Conservation (phyloP, 2,329 filamentous ascomycete genomes). For the Alternaria panax region DNA sequence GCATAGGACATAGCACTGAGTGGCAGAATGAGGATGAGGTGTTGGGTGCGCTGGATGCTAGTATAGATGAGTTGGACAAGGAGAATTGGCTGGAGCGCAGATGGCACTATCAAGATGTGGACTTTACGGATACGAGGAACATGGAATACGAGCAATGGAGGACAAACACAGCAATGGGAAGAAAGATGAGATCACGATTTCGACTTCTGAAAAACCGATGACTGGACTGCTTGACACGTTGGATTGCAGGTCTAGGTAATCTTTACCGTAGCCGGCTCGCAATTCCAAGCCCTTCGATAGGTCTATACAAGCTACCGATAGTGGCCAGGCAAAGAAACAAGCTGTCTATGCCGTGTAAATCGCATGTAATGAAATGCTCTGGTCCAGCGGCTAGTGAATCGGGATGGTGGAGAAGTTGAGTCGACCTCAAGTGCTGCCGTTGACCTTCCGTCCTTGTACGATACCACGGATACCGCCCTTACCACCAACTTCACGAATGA, state of each 20-base stretch:
- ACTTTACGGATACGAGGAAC: background rate
- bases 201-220: conserved; percentile 32
- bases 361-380: background rate
- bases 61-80: conserved; percentile 48
- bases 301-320: background rate
- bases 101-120: conserved; percentile 44
- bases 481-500: conserved; percentile 83
- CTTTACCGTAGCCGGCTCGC: background rate
- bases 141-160: conserved; percentile 38
- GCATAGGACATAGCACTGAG: conserved; percentile 49
- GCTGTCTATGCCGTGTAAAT: background rate
- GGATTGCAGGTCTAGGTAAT: background rate
- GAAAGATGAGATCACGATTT: conserved; percentile 33
- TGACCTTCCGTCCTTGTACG: conserved; percentile 38
- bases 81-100: conserved; percentile 48
- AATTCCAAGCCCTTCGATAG: background rate
- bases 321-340: background rate
- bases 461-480: conserved; percentile 70
- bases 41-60: conserved; percentile 49
- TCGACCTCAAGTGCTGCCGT: conserved; percentile 38
- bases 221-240: background rate
- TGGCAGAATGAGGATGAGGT: conserved; percentile 50
- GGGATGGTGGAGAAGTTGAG: background rate
- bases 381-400: background rate
- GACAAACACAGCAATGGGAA: conserved; percentile 23